These are phyloP conservation scores for Tetrahymena elliotti DNA, from an alignment of 73 alveolate genomes.

Conservation along the genomic window DNA sequence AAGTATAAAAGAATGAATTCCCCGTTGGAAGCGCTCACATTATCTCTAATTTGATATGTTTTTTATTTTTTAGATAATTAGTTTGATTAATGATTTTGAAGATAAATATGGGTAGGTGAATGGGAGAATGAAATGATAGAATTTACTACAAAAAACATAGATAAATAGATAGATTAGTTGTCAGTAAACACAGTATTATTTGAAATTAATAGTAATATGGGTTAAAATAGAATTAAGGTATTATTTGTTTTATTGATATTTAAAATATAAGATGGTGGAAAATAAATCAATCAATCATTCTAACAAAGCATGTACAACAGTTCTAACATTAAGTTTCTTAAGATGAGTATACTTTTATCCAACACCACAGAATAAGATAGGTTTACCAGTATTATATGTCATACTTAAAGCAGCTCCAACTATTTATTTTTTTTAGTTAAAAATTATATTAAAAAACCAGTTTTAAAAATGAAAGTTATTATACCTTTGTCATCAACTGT, in stretches of 20 bases:
- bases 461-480: not conserved
- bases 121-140: not conserved
- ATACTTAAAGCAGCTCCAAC: constrained; percentile 99
- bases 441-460: not conserved
- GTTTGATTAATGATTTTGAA: too few relatives aligned
- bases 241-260: not conserved
- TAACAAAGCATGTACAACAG: constrained; percentile 73
- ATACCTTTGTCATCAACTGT: constrained; percentile 98
- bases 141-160: not conserved
- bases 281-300: constrained; percentile 25
- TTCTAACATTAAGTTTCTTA: constrained; percentile 80
- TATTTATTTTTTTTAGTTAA: not conserved
- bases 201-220: not conserved
- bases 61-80: too few relatives aligned
- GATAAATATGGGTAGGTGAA: not conserved
- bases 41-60: too few relatives aligned
- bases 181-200: too few relatives aligned
- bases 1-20: too few relatives aligned
- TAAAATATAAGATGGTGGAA: not conserved
- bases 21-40: too few relatives aligned
- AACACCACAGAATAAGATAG: constrained; percentile 98
- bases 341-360: constrained; percentile 97
- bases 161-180: not conserved
- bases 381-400: constrained; percentile 99
- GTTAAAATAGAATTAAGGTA: too few relatives aligned